Percentiles rank a stretch among this genome's conserved stretches.
These are phyloP conservation scores for Wolfiporia cocos DNA, from an alignment of 1,284 basidiomycete species.

Conservation along the genomic window DNA sequence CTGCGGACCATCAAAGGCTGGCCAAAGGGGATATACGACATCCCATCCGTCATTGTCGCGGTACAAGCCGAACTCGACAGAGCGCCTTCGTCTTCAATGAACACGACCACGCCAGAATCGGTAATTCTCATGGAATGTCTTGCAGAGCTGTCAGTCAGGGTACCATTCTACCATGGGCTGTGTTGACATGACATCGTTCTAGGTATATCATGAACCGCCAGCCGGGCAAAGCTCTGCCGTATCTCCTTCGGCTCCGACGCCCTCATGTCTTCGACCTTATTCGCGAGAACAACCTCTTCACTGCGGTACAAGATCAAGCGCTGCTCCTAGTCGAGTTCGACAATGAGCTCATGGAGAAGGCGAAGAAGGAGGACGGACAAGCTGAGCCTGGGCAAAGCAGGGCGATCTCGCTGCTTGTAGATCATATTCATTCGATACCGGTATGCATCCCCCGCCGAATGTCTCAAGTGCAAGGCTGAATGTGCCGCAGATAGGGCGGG, in stretches of 20 bases:
- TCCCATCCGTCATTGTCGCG: slow-evolving; percentile 81
- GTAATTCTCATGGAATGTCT: slow-evolving; percentile 84
- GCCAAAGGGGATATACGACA: slow-evolving; percentile 90
- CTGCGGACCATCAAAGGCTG: slow-evolving; percentile 80
- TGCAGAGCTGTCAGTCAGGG: slow-evolving; percentile 70
- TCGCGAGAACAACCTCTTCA: slow-evolving; percentile 90
- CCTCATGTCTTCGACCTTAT: slow-evolving; percentile 95
- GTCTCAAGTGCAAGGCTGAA: neutral
- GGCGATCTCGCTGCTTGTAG: slow-evolving; percentile 85
- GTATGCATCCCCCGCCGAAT: slow-evolving; percentile 38
- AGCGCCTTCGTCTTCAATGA: slow-evolving; percentile 40
- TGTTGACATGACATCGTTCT: neutral
- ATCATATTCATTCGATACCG: slow-evolving; percentile 95
- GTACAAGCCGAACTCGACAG: slow-evolving; percentile 80
- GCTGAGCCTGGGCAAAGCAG: slow-evolving; percentile 42
- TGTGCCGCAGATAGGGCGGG: slow-evolving; percentile 65
- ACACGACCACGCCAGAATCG: slow-evolving; percentile 32
- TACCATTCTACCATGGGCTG: neutral
- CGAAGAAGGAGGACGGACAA: slow-evolving; percentile 36
- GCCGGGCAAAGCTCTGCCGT: slow-evolving; percentile 90
- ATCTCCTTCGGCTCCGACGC: slow-evolving; percentile 79
- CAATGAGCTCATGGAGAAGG: slow-evolving; percentile 72
- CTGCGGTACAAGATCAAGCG: slow-evolving; percentile 92
- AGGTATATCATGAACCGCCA: slow-evolving; percentile 86
- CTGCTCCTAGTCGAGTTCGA: slow-evolving; percentile 93